Evolutionary conservation across 306 rosid species (phyloP).

Genomic region (Lathyrus sativus): DNA sequence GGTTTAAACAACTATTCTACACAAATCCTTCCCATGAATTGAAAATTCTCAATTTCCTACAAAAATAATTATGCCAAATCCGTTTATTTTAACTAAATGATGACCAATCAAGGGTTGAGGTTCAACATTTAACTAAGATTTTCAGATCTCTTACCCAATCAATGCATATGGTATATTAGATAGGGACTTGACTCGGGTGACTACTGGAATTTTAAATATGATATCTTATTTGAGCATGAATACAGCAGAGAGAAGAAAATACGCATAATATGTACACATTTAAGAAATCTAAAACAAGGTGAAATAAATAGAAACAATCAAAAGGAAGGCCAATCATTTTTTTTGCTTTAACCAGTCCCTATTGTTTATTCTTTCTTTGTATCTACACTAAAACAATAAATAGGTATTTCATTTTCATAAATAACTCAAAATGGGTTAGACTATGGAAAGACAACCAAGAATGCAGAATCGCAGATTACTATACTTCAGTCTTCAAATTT

Average conservation of each 20-base stretch:
- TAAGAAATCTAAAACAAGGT: not conserved
- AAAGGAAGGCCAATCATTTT: slow-evolving; percentile 22
- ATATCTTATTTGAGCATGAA: not conserved
- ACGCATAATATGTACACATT: not conserved
- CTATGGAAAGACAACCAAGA: slow-evolving; percentile 17
- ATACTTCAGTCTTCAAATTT: slow-evolving; percentile 16
- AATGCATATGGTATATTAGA: slow-evolving; percentile 1
- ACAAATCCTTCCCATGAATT: slow-evolving; percentile 7
- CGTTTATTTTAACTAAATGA: slow-evolving; percentile 1
- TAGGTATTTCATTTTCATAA: not conserved
- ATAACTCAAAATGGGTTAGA: slow-evolving; percentile 17
- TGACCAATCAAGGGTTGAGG: slow-evolving; percentile 19
- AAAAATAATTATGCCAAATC: not conserved
- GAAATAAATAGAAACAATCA: slow-evolving; percentile 11
- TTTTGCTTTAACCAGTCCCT: not conserved
- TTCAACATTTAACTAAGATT: slow-evolving; percentile 9
- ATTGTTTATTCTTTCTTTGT: not conserved
- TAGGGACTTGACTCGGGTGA: not conserved
- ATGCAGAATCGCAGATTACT: not conserved
- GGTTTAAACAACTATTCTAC: not conserved
- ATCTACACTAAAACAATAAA: not conserved
- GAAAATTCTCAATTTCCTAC: slow-evolving; percentile 3
- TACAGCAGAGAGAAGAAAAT: not conserved
- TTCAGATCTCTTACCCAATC: slow-evolving; percentile 18
- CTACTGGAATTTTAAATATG: slow-evolving; percentile 11